A percentile compares a stretch with the other conserved stretches of the same genome.
These are phyloP conservation scores for Mucor irregularis DNA, from an alignment of 371 early-diverging fungal species.

Conservation along the genomic window DNA sequence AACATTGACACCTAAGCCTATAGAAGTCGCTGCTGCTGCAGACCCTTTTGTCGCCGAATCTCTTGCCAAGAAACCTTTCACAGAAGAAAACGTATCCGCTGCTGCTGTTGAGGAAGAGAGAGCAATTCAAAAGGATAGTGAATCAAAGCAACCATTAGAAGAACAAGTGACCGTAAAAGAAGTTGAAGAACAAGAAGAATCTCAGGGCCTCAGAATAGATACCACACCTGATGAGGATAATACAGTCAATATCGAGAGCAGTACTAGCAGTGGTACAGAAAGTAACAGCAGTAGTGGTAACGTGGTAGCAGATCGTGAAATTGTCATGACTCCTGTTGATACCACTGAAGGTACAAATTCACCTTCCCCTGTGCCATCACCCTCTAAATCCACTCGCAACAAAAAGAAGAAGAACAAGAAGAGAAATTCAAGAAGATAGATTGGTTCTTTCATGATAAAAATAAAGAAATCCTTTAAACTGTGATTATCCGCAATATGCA, in stretches of 20 bases:
- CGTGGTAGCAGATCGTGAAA: neutral
- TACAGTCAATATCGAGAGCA: neutral
- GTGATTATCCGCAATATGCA: too few species aligned
- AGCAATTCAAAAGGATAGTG: neutral
- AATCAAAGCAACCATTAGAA: neutral
- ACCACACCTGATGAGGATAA: neutral
- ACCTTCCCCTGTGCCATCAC: neutral
- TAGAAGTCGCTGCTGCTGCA: neutral
- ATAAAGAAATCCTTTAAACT: too few species aligned
- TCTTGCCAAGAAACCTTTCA: neutral
- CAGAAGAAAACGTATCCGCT: neutral
- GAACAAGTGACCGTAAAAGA: too few species aligned
- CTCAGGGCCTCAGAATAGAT: neutral
- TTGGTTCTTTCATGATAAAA: too few species aligned
- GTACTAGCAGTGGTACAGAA: neutral
- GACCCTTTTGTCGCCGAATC: neutral
- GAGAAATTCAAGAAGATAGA: too few species aligned
- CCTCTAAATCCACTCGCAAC: neutral
- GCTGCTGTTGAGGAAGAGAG: neutral
- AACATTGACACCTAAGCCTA: neutral
- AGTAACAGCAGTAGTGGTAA: constrained; percentile 1
- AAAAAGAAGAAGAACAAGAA: constrained; percentile 1
- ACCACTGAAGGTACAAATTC: neutral
- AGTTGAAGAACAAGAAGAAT: too few species aligned
- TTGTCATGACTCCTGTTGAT: constrained; percentile 5